Base-by-base conservation (phyloP, 306 rosid genomes). In the Dryas octopetala region DNA sequence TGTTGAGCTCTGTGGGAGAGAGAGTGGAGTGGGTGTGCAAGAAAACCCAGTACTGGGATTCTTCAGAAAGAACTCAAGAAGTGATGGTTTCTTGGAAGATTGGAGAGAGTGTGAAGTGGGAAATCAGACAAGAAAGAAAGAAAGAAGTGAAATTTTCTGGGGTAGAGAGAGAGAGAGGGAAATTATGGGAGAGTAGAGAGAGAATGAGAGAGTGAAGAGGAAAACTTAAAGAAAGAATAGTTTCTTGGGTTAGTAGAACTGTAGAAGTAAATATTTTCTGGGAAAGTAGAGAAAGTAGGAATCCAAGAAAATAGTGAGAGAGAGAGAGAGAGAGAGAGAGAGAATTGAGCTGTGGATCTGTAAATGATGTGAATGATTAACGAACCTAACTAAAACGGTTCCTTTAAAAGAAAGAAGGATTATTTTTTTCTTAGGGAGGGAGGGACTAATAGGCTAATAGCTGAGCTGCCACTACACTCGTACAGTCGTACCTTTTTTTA, bases 301-400 rank as follows among this genome's bases (percentile, higher is more conserved):
- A 81, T 78, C 86, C 79, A 80, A 78, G 80, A 60, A 60, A 47
- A 72, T 58, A 41, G 53, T 8, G 12, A 32, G 5, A 53, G 53
- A n/a, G 57, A 47, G 40, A 12, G 62, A 28, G 65, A 60, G 44
- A 68, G 55, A 48, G 40, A 6, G 55, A 41, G 38, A 26, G 40
- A 26, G 28, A 28, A 2, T 28, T 28, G 32, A 62, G 70, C 69
- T 70, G 40, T 61, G 71, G 70, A 5, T 59, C 26, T 49, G 76
- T 44, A 12, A 51, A 74, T 38, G 66, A 28, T 61, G 62, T 49
- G 6, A 74, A 53, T 28, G 76, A 67, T 52, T 73, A 81, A 52
- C 55, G 60, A 52, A 63, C 49, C 14, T 15, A 2, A 41, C 23
- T 0, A 41, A 14, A 1, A 41, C 48, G 48, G 2, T 46, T 5